Evolutionary conservation across 306 rosid species (phyloP), one percentile per base, ranked within the genome.

Genomic region (Chamaecrista fasciculata): DNA sequence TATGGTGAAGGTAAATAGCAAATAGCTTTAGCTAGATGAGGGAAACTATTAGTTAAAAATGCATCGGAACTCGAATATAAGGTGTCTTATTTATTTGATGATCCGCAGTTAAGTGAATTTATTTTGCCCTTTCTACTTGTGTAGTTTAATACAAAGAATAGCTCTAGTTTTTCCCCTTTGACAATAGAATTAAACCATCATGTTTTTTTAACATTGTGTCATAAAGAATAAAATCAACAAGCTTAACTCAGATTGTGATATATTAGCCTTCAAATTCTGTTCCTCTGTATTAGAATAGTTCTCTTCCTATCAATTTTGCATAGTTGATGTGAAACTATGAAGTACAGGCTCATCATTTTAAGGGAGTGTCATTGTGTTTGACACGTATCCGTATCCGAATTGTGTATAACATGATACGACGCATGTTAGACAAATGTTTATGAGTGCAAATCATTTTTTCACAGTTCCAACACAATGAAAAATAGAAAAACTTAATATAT

Each of bases 1-100:
- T 90, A 87, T 60, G 96, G 94, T 33, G 94, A 87, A 85, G 96
- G 96, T 89, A 69, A 67, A 78, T 64, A 28, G 28, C 51, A 56
- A 52, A 16, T 55, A 19, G 50, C 40, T 16, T 6, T 16, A 29
- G 1, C 3, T 29, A 23, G 33, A 40, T 15, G 12, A 16, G 37
- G 47, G 34, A 36, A 25, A 19, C 20, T 49, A 19, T n/a, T 49
- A 60, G 25, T 70, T 59, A 25, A 46, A 57, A 58, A 52, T 44
- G 42, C 50, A 49, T 65, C 16, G 16, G 0, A 44, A 28, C 0
- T 46, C 51, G 49, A 59, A 11, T n/a, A 8, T 12, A 40, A 34
- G 44, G 42, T 43, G 33, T 29, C 53, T 9, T 11, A 63, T 56
- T 39, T 50, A 40, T 59, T 25, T 33, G 71, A 71, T 58, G 10